Evolutionary conservation across 176 grass and related monocot genomes (phyloP).

Genomic region (Bolboschoenus planiculmis): DNA sequence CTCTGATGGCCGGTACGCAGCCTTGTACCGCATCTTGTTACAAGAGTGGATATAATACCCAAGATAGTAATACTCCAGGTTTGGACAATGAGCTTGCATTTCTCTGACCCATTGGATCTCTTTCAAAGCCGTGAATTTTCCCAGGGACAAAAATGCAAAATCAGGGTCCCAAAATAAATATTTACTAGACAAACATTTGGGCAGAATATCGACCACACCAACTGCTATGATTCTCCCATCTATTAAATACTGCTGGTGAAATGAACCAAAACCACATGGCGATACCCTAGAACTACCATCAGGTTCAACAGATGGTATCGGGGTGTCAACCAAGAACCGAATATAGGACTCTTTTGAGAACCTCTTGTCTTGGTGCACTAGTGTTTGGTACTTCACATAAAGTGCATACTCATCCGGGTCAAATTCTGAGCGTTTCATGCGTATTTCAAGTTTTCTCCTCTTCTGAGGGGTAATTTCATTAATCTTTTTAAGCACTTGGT

Average conservation of each 20-base stretch:
- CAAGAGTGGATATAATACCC: conserved; percentile 98
- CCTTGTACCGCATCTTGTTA: conserved; percentile 98
- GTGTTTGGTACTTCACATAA: conserved; percentile 78
- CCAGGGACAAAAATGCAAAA: conserved; percentile 80
- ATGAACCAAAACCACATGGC: conserved; percentile 79
- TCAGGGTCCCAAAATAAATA: conserved; percentile 99
- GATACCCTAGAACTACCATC: conserved; percentile 51
- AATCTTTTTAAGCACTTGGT: conserved; percentile 28
- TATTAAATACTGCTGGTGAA: conserved; percentile 95
- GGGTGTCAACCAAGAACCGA: conserved; percentile 80
- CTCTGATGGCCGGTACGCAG: conserved; percentile 85
- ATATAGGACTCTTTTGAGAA: conserved; percentile 68
- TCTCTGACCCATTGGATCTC: conserved; percentile 91
- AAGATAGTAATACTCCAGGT: conserved; percentile 89
- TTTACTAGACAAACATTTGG: conserved; percentile 94
- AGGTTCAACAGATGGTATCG: conserved; percentile 57
- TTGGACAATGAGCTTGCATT: conserved; percentile 45
- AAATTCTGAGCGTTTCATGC: conserved; percentile 69
- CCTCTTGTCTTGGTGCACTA: conserved; percentile 74
- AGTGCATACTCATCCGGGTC: conserved; percentile 80
- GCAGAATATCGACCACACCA: conserved; percentile 94
- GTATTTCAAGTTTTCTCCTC: conserved; percentile 66
- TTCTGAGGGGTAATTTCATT: conserved; percentile 29
- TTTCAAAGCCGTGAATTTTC: conserved; percentile 83
- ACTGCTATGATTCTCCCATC: conserved; percentile 92